A percentile compares a stretch with the other conserved stretches of the same genome.
Evolutionary conservation across 2,329 filamentous ascomycete species (phyloP).

Genomic region (Gyromitra esculenta): DNA sequence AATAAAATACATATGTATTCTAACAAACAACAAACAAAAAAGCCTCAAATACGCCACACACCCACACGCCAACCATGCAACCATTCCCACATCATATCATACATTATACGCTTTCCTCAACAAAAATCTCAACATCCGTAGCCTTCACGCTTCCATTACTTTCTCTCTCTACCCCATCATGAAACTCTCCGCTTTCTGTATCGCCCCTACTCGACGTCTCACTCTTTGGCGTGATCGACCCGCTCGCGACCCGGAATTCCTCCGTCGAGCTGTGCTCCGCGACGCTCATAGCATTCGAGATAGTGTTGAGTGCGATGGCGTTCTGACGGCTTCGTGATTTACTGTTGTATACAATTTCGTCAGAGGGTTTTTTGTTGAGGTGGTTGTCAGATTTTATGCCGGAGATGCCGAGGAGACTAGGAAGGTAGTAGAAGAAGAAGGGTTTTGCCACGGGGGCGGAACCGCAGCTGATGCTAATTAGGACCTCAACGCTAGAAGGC

Average conservation of each 20-base stretch:
- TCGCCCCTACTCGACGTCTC: background rate
- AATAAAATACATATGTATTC: background rate
- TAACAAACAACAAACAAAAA: background rate
- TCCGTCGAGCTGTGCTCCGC: background rate
- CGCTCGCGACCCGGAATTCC: background rate
- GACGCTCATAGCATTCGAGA: background rate
- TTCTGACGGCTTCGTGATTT: background rate
- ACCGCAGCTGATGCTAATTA: slow-evolving; percentile 34
- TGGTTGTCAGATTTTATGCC: background rate
- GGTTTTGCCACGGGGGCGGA: slow-evolving; percentile 29
- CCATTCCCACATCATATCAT: background rate
- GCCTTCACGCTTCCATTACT: background rate
- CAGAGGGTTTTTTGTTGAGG: background rate
- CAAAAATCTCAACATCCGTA: background rate
- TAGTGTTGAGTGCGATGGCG: background rate
- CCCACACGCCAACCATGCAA: background rate
- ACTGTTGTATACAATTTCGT: background rate
- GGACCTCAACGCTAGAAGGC: slow-evolving; percentile 21
- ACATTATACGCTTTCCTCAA: background rate
- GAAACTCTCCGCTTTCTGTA: background rate
- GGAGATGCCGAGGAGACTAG: slow-evolving; percentile 17
- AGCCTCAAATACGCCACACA: background rate
- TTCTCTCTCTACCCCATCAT: background rate
- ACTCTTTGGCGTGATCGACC: background rate
- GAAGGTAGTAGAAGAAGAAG: slow-evolving; percentile 24